phyloP scores from a whole-genome alignment of 345 rosid species.

The Citrus cavaleriei region DNA sequence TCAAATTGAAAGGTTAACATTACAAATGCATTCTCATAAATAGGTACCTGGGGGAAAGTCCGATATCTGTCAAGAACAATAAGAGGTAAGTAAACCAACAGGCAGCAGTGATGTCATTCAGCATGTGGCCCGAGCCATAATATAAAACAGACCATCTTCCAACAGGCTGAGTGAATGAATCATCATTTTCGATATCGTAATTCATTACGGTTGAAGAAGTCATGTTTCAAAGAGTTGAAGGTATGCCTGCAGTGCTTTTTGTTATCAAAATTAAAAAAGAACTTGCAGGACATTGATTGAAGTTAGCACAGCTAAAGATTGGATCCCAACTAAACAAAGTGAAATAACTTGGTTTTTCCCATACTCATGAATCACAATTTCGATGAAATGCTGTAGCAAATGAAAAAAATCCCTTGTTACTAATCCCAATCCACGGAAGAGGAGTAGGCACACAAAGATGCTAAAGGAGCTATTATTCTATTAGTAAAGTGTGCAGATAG shows the following conservation, averaged over 20 bases:
- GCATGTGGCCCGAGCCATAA: slow-evolving; percentile 95
- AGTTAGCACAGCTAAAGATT: neutral
- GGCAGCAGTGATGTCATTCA: slow-evolving; percentile 92
- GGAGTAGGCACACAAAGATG: no score
- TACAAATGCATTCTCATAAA: neutral
- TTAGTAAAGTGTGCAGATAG: neutral
- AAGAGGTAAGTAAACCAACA: slow-evolving; percentile 98
- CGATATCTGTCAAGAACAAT: slow-evolving; percentile 79
- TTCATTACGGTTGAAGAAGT: slow-evolving; percentile 19
- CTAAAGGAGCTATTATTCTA: no score
- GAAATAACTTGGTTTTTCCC: neutral
- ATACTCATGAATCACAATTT: no score
- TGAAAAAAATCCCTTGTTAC: neutral
- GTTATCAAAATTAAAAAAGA: neutral
- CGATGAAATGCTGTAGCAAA: neutral
- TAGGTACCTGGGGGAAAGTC: slow-evolving; percentile 71
- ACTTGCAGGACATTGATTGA: neutral
- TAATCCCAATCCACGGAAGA: no score
- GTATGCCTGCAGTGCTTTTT: neutral
- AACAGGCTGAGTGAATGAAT: slow-evolving; percentile 48
- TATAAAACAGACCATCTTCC: slow-evolving; percentile 72
- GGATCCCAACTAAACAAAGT: neutral
- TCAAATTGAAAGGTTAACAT: neutral
- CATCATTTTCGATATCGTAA: slow-evolving; percentile 35
- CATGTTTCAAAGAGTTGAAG: neutral